phyloP scores from a whole-genome alignment of 164 flowering plant genomes.

The Nymphaea colorata region DNA sequence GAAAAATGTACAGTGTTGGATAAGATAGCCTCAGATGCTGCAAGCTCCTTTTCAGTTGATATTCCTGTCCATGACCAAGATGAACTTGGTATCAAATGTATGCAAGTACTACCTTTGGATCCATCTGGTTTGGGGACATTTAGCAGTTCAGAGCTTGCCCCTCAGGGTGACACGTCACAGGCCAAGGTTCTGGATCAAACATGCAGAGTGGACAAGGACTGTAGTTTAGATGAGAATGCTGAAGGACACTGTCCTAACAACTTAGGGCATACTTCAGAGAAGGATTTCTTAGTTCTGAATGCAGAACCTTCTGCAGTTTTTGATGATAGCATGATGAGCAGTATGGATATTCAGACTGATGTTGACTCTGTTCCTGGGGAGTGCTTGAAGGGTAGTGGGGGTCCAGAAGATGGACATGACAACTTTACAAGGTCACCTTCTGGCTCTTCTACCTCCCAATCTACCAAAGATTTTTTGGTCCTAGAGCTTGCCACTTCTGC shows the following conservation, averaged over 20 bases:
- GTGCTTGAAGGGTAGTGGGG: background rate
- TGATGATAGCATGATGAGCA: no score
- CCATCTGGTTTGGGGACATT: background rate
- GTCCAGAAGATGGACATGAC: background rate
- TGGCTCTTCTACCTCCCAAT: background rate
- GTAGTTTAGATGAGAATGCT: no score
- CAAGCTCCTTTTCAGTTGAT: background rate
- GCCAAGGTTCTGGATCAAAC: background rate
- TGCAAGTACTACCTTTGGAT: background rate
- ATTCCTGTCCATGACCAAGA: background rate
- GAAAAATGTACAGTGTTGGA: background rate
- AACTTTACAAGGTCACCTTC: background rate
- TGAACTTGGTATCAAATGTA: background rate
- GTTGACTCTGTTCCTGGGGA: no score
- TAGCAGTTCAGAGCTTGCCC: background rate
- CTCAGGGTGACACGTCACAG: background rate
- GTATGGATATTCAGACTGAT: no score
- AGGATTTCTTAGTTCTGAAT: no score
- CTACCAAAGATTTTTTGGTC: background rate
- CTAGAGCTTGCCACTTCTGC: background rate
- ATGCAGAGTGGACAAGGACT: background rate
- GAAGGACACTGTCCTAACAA: no score
- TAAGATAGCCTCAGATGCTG: background rate
- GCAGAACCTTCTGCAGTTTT: no score
- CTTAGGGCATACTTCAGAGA: no score